Percentiles rank a stretch among this genome's conserved stretches.
phyloP scores from a whole-genome alignment of 192 early-diverging fungal species.

The Phycomyces nitens region DNA sequence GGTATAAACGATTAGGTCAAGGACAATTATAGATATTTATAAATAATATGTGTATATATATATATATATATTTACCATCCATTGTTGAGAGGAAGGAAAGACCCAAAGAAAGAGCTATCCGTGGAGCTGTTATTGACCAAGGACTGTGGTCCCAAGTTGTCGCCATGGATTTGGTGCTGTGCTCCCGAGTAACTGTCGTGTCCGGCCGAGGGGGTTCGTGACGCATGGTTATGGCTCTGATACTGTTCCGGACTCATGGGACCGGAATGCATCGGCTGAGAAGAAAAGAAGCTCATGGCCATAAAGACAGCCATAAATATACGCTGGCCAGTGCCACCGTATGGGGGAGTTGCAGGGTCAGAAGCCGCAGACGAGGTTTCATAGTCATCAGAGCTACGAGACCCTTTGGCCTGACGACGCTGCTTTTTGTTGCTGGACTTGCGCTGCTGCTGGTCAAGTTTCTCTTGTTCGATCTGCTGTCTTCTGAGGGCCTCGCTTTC shows the following conservation, averaged over 20 bases:
- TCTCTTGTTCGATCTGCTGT: conserved; percentile 5
- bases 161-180: background rate
- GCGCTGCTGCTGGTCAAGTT: background rate
- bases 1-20: too few relatives aligned
- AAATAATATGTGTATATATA: too few relatives aligned
- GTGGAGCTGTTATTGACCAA: background rate
- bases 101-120: background rate
- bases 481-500: background rate
- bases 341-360: conserved; percentile 28
- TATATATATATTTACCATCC: conserved; percentile 3
- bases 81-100: conserved; percentile 8
- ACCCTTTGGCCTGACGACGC: conserved; percentile 6
- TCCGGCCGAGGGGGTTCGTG: conserved; percentile 1
- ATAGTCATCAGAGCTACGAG: background rate
- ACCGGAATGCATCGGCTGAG: conserved; percentile 24
- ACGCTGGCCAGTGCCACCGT: conserved; percentile 15
- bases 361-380: background rate
- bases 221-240: conserved; percentile 24
- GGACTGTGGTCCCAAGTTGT: background rate
- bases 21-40: too few relatives aligned
- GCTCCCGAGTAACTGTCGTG: background rate
- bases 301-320: conserved; percentile 58
- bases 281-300: conserved; percentile 48
- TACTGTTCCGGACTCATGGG: conserved; percentile 16
- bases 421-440: background rate